Conservation (phyloP, 257 asterid species). For the Cynanchum wilfordii region DNA sequence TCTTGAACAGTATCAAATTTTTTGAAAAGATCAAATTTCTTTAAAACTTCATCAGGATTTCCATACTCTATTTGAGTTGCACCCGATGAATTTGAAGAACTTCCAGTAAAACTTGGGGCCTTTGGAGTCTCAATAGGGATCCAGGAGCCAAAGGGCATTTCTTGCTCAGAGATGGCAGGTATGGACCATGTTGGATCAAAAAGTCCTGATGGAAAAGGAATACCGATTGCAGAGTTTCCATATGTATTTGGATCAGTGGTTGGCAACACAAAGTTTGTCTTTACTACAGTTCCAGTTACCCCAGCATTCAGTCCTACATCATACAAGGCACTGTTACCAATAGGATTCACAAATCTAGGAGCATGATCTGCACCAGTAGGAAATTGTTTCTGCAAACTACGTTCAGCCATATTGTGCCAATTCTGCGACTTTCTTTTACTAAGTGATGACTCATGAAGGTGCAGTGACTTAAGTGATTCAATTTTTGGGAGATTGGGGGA, state of each 20-base stretch:
- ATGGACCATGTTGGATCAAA: slow-evolving; percentile 1
- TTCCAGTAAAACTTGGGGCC: slow-evolving; percentile 25
- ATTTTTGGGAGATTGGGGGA: slow-evolving; percentile 3
- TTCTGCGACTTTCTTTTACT: slow-evolving; percentile 26
- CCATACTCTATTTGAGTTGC: slow-evolving; percentile 24
- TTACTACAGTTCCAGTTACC: slow-evolving; percentile 10
- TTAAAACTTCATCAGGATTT: slow-evolving; percentile 40
- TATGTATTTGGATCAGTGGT: slow-evolving; percentile 19
- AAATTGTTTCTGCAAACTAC: slow-evolving; percentile 13
- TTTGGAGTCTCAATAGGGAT: slow-evolving; percentile 22
- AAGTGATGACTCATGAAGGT: slow-evolving; percentile 11
- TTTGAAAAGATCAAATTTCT: slow-evolving; percentile 44
- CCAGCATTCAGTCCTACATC: not conserved
- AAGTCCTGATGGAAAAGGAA: slow-evolving; percentile 23
- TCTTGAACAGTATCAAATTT: slow-evolving; percentile 75
- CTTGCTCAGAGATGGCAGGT: slow-evolving; percentile 11
- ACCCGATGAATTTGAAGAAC: slow-evolving; percentile 21
- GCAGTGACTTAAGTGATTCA: slow-evolving; percentile 7
- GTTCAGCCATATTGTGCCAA: slow-evolving; percentile 3
- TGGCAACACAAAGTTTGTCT: slow-evolving; percentile 20
- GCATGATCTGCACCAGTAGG: slow-evolving; percentile 7
- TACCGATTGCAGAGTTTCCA: slow-evolving; percentile 10
- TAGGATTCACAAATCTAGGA: not conserved
- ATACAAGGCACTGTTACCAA: slow-evolving; percentile 5
- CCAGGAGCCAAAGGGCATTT: slow-evolving; percentile 16